These are phyloP conservation scores for Ormosia semicastrata DNA, from an alignment of 306 rosid genomes.

Conservation along the genomic window DNA sequence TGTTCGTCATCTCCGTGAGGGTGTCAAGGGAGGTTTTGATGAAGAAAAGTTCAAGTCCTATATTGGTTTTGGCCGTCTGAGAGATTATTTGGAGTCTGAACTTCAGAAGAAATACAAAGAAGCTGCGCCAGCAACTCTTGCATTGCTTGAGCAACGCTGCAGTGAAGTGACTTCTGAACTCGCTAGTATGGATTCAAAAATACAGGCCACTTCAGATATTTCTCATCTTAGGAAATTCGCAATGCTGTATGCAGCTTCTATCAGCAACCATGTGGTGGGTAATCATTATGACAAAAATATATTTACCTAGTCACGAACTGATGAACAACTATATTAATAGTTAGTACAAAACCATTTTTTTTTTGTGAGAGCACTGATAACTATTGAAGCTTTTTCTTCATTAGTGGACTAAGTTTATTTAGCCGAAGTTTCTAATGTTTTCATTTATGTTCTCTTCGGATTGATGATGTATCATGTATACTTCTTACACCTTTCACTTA, in stretches of 20 bases:
- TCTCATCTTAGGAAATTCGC: constrained; percentile 86
- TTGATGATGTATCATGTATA: background rate
- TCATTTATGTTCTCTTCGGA: background rate
- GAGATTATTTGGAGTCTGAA: constrained; percentile 85
- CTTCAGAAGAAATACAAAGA: constrained; percentile 97
- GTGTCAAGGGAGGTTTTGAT: constrained; percentile 84
- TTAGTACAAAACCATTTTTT: background rate
- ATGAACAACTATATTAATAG: background rate
- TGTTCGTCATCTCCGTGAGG: constrained; percentile 77
- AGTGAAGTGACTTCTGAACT: constrained; percentile 69
- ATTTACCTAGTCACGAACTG: background rate
- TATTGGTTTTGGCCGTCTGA: constrained; percentile 79
- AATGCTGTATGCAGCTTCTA: constrained; percentile 79
- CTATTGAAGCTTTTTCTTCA: background rate
- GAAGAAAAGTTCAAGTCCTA: constrained; percentile 79
- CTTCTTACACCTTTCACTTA: background rate
- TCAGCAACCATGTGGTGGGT: constrained; percentile 90
- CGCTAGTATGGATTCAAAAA: constrained; percentile 67
- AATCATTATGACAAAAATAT: background rate
- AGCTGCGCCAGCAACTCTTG: constrained; percentile 97
- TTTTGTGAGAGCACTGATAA: background rate
- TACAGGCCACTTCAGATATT: constrained; percentile 88
- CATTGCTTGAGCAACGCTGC: constrained; percentile 96
- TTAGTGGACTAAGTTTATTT: background rate
- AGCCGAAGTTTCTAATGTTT: background rate